Evolutionary conservation across 495 filamentous ascomycete genomes (phyloP).

Genomic region (Hypoxylon trugodes): DNA sequence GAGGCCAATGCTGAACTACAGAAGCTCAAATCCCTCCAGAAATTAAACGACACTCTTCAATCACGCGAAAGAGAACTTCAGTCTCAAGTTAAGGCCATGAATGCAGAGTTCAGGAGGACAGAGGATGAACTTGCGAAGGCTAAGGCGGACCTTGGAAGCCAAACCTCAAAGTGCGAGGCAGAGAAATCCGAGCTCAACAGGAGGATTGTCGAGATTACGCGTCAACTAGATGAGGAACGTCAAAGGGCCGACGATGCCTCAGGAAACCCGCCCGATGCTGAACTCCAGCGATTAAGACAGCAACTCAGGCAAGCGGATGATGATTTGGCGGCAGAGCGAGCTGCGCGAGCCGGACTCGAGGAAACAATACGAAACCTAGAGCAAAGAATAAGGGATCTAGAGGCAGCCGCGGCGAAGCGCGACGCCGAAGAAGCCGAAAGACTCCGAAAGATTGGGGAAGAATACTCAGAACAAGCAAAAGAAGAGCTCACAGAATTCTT

Average conservation of each 20-base stretch:
- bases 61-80: conserved; percentile 19
- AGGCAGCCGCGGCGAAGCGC: too few relatives aligned
- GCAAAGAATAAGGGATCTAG: background rate
- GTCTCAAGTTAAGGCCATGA: conserved; percentile 8
- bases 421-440: too few relatives aligned
- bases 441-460: too few relatives aligned
- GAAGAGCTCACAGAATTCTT: too few relatives aligned
- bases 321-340: background rate
- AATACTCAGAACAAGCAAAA: too few relatives aligned
- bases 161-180: background rate
- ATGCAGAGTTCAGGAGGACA: background rate
- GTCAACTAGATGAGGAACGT: background rate
- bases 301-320: background rate
- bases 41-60: background rate
- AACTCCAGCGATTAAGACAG: background rate
- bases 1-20: background rate
- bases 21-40: background rate
- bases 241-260: background rate
- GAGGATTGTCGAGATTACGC: background rate
- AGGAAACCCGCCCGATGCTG: background rate
- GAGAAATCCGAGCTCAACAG: conserved; percentile 1
- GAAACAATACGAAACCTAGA: background rate
- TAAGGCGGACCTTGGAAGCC: background rate
- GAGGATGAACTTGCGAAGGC: conserved; percentile 1
- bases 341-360: background rate